Conservation (phyloP, 352 stramenopile species). For the Globisporangium abappressorium region DNA sequence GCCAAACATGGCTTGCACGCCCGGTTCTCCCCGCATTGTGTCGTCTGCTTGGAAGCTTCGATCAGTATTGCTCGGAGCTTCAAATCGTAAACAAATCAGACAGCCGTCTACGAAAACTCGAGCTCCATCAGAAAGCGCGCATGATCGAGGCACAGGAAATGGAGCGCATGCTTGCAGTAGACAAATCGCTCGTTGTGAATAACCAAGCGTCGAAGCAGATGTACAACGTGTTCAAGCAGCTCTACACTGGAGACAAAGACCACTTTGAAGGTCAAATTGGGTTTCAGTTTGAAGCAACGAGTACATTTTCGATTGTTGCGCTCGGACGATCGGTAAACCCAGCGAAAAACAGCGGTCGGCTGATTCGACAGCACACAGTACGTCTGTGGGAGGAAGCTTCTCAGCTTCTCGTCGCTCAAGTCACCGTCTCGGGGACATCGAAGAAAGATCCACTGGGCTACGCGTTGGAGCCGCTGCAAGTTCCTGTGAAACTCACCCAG, state of each 20-base stretch:
- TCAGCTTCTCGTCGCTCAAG: constrained; percentile 62
- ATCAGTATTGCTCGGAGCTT: constrained; percentile 74
- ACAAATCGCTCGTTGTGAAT: constrained; percentile 41
- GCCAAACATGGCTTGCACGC: constrained; percentile 75
- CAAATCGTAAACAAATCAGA: constrained; percentile 61
- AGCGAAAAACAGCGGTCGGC: constrained; percentile 47
- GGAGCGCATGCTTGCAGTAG: constrained; percentile 47
- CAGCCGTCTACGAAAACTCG: constrained; percentile 58
- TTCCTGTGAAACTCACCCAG: constrained; percentile 62
- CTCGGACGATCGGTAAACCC: constrained; percentile 79
- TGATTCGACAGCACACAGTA: constrained; percentile 73
- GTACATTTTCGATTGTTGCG: constrained; percentile 78
- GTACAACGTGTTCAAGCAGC: constrained; percentile 87
- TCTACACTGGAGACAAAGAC: constrained; percentile 88
- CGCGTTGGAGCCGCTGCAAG: constrained; percentile 54
- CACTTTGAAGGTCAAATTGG: constrained; percentile 89
- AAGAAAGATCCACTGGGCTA: constrained; percentile 77
- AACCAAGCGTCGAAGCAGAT: constrained; percentile 65
- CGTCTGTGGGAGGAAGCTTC: constrained; percentile 83
- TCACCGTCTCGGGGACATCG: constrained; percentile 56
- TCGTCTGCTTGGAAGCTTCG: constrained; percentile 57
- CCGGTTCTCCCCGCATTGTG: constrained; percentile 64
- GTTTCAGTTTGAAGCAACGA: constrained; percentile 86
- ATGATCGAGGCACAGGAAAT: constrained; percentile 64
- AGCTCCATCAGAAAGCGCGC: constrained; percentile 54